Base-by-base conservation (phyloP, 129 eudicot genomes). In the Chrysanthemum seticuspe region DNA sequence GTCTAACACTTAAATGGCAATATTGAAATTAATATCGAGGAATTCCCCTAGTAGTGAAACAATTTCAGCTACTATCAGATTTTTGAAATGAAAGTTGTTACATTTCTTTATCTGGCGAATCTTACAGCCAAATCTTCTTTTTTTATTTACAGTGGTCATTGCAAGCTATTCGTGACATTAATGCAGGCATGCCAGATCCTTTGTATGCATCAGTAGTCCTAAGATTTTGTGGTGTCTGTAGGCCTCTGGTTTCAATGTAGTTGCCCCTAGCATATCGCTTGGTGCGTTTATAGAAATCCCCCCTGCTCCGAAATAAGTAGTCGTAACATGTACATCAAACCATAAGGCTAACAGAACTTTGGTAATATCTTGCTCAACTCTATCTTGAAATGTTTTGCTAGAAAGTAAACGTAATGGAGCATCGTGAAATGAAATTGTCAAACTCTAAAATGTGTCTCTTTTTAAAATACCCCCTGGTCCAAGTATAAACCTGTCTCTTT, bases 81-180 rank as follows among this genome's bases (percentile, higher is more conserved):
- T 23, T 57, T 14, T 55, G 45, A 57, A 71, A 13, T 71, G 6
- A 56, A 45, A 9, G 21, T 19, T 19, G 19, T 15, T 36, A 34
- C 49, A 0, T 72, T 40, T 10, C 5, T 2, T 6, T 10, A 34
- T 56, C 5, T 19, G 4, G 23, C 18, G 47, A 31, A 53, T 14
- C 62, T 54, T 70, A 5, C 25, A 70, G n/a, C 34, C 11, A 66
- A 66, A 27, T 68, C 14, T 8, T 7, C 74, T 70, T 10, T 13
- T 61, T 73, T 48, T 58, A 67, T 59, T 23, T 21, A 45, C 34
- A 13, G 19, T 71, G 10, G 44, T 47, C 21, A 12, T 57, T 36
- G 2, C 31, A 34, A 15, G 10, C 48, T 12, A 16, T 36, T 67
- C 27, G 29, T n/a, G 25, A 14, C 48, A 34, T 56, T 56, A 55